Conservation (phyloP, 805 yeast genomes). For the Pichia manshurica region DNA sequence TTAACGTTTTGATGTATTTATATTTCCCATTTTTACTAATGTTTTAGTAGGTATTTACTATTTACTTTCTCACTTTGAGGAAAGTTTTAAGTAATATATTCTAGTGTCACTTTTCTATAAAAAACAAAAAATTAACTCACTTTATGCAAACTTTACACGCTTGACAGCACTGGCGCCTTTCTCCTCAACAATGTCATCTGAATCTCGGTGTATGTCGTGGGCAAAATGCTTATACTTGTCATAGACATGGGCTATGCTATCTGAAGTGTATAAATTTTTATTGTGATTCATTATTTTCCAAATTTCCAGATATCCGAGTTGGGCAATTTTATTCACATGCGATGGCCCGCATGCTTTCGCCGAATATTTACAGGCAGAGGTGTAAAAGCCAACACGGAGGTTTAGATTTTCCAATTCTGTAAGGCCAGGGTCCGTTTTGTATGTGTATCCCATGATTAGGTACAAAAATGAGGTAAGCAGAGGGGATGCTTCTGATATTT, state of each 20-base stretch:
- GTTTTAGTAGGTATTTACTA: too few species aligned
- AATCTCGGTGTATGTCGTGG: too few species aligned
- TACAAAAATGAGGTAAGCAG: slow-evolving; percentile 23
- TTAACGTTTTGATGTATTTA: too few species aligned
- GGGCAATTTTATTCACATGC: slow-evolving; percentile 11
- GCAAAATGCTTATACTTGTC: background rate
- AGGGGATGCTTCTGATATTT: slow-evolving; percentile 15
- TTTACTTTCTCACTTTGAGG: too few species aligned
- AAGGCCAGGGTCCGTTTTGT: slow-evolving; percentile 7
- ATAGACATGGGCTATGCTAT: slow-evolving; percentile 6
- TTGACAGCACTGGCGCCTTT: too few species aligned
- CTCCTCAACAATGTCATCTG: too few species aligned
- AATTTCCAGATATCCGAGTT: slow-evolving; percentile 16
- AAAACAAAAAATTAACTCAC: too few species aligned
- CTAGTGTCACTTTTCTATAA: too few species aligned
- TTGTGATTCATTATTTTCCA: slow-evolving; percentile 13
- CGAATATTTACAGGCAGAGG: slow-evolving; percentile 19
- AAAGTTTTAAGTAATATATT: too few species aligned
- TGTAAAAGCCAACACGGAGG: slow-evolving; percentile 15
- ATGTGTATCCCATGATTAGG: slow-evolving; percentile 19
- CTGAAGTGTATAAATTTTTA: slow-evolving; percentile 12
- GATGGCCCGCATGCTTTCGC: slow-evolving; percentile 1
- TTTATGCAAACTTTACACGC: too few species aligned
- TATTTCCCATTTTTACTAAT: too few species aligned
- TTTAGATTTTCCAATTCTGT: slow-evolving; percentile 20